Conservation (phyloP, 176 grass and related monocot genomes). For the Oryza rufipogon region DNA sequence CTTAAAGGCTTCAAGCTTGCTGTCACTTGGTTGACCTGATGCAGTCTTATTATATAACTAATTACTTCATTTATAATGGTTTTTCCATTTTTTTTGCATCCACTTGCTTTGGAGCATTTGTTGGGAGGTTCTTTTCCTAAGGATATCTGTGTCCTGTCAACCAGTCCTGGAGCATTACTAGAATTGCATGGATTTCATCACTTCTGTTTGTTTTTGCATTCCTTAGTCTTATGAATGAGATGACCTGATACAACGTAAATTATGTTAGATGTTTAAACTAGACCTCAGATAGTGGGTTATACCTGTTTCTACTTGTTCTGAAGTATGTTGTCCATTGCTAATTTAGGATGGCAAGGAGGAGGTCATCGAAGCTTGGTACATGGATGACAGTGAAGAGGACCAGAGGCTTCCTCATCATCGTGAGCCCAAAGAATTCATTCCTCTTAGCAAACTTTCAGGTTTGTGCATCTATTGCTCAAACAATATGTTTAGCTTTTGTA, state of each 20-base stretch:
- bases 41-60: background rate
- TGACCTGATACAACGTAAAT: background rate
- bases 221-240: background rate
- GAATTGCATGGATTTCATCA: background rate
- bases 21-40: background rate
- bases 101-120: background rate
- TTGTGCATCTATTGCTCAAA: slow-evolving; percentile 10
- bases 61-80: background rate
- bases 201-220: background rate
- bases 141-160: background rate
- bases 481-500: background rate
- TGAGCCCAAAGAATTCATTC: slow-evolving; percentile 81
- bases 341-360: slow-evolving; percentile 91
- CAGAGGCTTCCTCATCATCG: slow-evolving; percentile 89
- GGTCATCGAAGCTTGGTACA: slow-evolving; percentile 90
- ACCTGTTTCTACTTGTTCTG: background rate
- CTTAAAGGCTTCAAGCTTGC: background rate
- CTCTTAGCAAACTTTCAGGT: slow-evolving; percentile 80
- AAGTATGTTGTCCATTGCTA: background rate
- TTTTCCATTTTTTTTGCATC: background rate
- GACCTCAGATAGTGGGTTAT: background rate
- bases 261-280: background rate
- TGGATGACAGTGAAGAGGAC: slow-evolving; percentile 83
- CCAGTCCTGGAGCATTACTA: background rate
- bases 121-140: background rate